These are phyloP conservation scores for Tetradesmus obliquus DNA, from an alignment of 139 green algal species.

Conservation along the genomic window DNA sequence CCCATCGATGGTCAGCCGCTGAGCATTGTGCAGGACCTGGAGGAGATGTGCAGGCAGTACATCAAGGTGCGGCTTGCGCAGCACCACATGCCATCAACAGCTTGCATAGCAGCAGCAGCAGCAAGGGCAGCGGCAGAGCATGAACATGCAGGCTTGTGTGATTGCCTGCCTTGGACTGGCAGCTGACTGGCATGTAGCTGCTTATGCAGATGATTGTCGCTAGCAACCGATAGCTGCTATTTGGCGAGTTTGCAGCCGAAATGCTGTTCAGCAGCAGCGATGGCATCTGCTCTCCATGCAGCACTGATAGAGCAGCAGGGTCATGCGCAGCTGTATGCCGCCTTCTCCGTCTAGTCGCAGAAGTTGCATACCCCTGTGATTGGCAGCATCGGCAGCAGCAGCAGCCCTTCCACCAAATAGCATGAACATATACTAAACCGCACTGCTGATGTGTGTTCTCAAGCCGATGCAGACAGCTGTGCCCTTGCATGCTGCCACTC, in stretches of 20 bases:
- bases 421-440: neutral
- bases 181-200: neutral
- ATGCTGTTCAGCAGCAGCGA: neutral
- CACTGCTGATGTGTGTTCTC: neutral
- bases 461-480: neutral
- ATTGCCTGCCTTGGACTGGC: neutral
- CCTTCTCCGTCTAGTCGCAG: no score
- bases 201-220: neutral
- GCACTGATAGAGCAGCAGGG: no score
- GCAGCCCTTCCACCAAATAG: neutral
- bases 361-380: neutral
- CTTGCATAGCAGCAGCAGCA: neutral
- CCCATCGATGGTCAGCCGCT: slow-evolving; percentile 96
- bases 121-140: neutral
- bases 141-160: neutral
- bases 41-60: slow-evolving; percentile 95
- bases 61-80: slow-evolving; percentile 70
- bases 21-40: slow-evolving; percentile 94
- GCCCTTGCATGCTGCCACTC: neutral
- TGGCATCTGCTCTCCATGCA: neutral
- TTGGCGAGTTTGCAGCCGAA: neutral
- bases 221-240: neutral
- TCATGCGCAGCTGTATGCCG: no score
- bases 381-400: neutral
- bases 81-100: neutral